Conservation (phyloP, 768 basidiomycete genomes). For the Suillus clintonianus region DNA sequence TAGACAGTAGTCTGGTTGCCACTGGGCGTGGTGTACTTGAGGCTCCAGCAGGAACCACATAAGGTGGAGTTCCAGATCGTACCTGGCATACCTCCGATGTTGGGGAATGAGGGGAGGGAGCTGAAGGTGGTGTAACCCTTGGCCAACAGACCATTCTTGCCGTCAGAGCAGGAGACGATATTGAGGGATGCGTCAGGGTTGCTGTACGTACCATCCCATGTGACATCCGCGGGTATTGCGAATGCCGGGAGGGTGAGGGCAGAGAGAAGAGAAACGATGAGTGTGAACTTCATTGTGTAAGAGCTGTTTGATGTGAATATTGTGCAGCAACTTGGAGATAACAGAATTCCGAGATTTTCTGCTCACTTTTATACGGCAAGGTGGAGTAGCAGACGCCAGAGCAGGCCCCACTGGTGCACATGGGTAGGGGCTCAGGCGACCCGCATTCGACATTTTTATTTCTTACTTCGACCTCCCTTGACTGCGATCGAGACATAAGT, state of each 20-base stretch:
- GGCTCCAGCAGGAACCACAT: slow-evolving; percentile 9
- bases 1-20: background rate
- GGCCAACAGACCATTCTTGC: slow-evolving; percentile 18
- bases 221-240: background rate
- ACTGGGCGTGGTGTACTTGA: background rate
- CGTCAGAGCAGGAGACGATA: slow-evolving; percentile 22
- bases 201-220: slow-evolving; percentile 3
- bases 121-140: slow-evolving; percentile 17
- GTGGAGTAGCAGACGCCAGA: background rate
- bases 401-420: background rate
- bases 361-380: background rate
- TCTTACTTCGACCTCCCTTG: background rate
- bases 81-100: slow-evolving; percentile 10
- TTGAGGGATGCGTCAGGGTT: slow-evolving; percentile 5
- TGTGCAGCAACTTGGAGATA: background rate
- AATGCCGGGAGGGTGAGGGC: background rate
- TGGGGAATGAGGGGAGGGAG: slow-evolving; percentile 11
- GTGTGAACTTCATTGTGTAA: background rate
- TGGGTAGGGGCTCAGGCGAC: background rate
- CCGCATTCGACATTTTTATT: background rate
- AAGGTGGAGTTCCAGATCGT: slow-evolving; percentile 6
- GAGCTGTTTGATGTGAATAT: background rate
- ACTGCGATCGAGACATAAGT: background rate
- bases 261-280: background rate
- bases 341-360: background rate